Percentiles rank a stretch among this genome's conserved stretches.
Evolutionary conservation across 1,139 yeast genomes (phyloP).

Genomic region (Eremothecium cymbalariae): DNA sequence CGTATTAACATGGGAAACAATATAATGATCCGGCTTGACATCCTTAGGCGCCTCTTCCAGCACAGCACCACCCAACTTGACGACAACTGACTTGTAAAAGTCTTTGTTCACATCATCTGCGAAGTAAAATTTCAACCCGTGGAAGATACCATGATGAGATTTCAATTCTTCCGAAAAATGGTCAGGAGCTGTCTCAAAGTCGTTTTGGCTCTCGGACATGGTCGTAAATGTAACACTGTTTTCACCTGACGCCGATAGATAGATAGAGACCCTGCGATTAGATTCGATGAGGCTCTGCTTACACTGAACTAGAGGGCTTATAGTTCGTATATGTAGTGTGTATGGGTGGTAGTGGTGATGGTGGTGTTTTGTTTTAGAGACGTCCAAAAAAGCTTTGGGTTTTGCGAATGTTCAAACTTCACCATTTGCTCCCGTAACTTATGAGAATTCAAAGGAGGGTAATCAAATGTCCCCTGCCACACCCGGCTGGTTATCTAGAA

Average conservation of each 20-base stretch:
- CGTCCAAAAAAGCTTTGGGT: constrained; percentile 5
- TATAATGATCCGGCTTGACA: constrained; percentile 11
- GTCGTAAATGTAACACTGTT: no score
- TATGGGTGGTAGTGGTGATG: constrained; percentile 6
- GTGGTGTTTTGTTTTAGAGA: constrained; percentile 2
- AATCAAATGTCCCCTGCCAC: neutral
- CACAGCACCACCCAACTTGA: constrained; percentile 15
- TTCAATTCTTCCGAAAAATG: constrained; percentile 7
- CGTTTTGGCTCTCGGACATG: constrained; percentile 6
- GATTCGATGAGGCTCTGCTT: constrained; percentile 4
- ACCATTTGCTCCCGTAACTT: neutral
- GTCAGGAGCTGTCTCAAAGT: constrained; percentile 8
- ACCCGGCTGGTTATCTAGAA: no score
- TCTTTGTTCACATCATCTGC: constrained; percentile 18
- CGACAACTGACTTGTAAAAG: constrained; percentile 12
- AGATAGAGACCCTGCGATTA: constrained; percentile 1
- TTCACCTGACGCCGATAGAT: neutral
- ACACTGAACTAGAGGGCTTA: neutral
- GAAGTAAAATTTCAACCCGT: constrained; percentile 21
- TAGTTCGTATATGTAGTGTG: neutral
- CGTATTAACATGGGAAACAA: constrained; percentile 28
- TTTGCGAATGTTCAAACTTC: constrained; percentile 1
- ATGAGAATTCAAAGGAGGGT: neutral
- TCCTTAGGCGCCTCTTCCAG: constrained; percentile 14
- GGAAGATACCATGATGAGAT: constrained; percentile 13